These are phyloP conservation scores for Fraxinus albicans DNA, from an alignment of 305 asterid species.

Conservation along the genomic window DNA sequence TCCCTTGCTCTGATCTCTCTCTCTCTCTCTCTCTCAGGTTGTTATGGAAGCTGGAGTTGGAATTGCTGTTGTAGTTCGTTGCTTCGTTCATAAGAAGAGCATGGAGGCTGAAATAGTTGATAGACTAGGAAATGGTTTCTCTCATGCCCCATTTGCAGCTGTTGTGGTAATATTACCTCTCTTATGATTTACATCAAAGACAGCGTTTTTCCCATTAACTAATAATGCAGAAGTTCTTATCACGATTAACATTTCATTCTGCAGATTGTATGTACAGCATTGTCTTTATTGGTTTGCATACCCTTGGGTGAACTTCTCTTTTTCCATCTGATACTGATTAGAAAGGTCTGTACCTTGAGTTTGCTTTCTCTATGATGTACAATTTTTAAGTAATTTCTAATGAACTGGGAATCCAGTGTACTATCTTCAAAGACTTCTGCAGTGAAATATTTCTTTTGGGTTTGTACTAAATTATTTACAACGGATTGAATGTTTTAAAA, in stretches of 20 bases:
- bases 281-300: conserved; percentile 83
- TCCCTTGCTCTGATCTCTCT: conserved; percentile 27
- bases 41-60: conserved; percentile 87
- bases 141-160: conserved; percentile 93
- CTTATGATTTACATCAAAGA: conserved; percentile 3
- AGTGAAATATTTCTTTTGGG: not conserved
- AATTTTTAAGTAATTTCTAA: not conserved
- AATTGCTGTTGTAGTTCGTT: conserved; percentile 81
- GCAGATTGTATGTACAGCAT: conserved; percentile 90
- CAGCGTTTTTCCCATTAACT: conserved; percentile 12
- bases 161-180: conserved; percentile 73
- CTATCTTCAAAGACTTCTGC: not conserved
- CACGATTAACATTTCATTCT: conserved; percentile 19
- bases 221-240: not conserved
- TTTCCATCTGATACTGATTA: conserved; percentile 89
- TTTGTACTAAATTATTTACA: not conserved
- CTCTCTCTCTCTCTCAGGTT: conserved; percentile 51
- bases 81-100: conserved; percentile 62
- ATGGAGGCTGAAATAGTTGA: conserved; percentile 90
- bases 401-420: not conserved
- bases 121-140: conserved; percentile 93
- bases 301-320: conserved; percentile 97
- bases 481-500: not conserved
- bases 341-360: conserved; percentile 56
- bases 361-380: conserved; percentile 8